phyloP scores from a whole-genome alignment of 352 stramenopile genomes.

The Phytopythium litorale region DNA sequence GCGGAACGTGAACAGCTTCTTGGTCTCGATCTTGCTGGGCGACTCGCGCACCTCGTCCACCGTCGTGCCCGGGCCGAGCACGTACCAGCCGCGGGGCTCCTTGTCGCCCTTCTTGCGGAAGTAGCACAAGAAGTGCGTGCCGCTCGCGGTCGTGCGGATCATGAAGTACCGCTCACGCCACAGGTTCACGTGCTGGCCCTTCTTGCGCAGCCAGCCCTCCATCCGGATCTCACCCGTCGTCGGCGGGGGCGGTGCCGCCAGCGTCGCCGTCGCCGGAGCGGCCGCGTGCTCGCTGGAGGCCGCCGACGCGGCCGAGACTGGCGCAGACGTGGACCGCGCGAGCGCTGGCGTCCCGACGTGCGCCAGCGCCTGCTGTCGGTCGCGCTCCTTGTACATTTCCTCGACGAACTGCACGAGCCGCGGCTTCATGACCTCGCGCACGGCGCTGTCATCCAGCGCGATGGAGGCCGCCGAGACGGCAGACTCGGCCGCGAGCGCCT shows the following conservation, averaged over 20 bases:
- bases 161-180: slow-evolving; percentile 87
- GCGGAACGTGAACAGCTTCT: slow-evolving; percentile 81
- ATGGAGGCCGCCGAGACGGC: slow-evolving; percentile 19
- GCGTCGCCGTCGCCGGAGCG: neutral
- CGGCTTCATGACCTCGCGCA: slow-evolving; percentile 71
- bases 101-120: slow-evolving; percentile 84
- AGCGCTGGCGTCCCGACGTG: neutral
- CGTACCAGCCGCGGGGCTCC: slow-evolving; percentile 76
- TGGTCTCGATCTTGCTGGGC: slow-evolving; percentile 85
- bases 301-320: neutral
- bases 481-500: slow-evolving; percentile 16
- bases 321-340: slow-evolving; percentile 2
- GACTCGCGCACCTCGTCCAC: slow-evolving; percentile 84
- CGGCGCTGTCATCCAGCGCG: slow-evolving; percentile 48
- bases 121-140: slow-evolving; percentile 81
- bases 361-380: slow-evolving; percentile 28
- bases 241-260: slow-evolving; percentile 12
- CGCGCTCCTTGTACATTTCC: slow-evolving; percentile 67
- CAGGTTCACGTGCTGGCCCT: slow-evolving; percentile 82
- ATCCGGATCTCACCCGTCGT: slow-evolving; percentile 72
- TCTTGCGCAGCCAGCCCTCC: slow-evolving; percentile 85
- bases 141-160: slow-evolving; percentile 78
- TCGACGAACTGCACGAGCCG: slow-evolving; percentile 72
- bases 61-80: slow-evolving; percentile 71
- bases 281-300: neutral